Evolutionary conservation across 164 flowering plant species (phyloP).

Genomic region (Echeveria elegans): DNA sequence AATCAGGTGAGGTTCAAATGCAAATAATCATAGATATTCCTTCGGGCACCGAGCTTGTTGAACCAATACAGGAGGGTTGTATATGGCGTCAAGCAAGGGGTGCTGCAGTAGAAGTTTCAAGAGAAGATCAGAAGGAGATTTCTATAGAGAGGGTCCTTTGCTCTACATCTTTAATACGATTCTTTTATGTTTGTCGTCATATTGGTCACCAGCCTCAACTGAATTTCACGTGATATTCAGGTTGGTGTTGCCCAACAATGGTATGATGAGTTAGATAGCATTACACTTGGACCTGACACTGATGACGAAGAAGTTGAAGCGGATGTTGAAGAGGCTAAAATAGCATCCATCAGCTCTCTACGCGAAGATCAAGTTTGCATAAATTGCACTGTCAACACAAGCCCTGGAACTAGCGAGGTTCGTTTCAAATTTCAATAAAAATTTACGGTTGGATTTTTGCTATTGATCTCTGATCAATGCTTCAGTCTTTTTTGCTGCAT

Average conservation of each 20-base stretch:
- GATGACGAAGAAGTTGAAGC: conserved; percentile 4
- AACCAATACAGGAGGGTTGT: conserved; percentile 60
- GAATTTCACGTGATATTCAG: conserved; percentile 26
- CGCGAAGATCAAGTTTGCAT: conserved; percentile 35
- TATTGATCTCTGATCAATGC: not conserved
- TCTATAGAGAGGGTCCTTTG: conserved; percentile 47
- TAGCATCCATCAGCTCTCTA: conserved; percentile 12
- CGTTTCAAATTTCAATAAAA: not conserved
- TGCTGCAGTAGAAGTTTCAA: conserved; percentile 52
- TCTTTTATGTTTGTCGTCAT: not conserved
- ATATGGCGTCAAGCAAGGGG: conserved; percentile 93
- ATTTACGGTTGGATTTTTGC: not conserved
- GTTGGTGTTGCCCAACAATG: conserved; percentile 83
- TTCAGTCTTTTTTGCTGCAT: not conserved
- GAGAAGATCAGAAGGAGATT: conserved; percentile 24
- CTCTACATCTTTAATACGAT: not conserved
- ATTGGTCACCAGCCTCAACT: conserved; percentile 3
- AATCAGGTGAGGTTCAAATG: conserved; percentile 59
- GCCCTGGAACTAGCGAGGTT: conserved; percentile 97
- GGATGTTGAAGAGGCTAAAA: conserved; percentile 22
- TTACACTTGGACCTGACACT: conserved; percentile 27
- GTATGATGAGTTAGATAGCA: conserved; percentile 84
- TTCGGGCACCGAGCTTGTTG: conserved; percentile 53
- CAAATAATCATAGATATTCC: conserved; percentile 52
- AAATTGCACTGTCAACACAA: conserved; percentile 49